Percentiles rank a stretch among this genome's conserved stretches.
phyloP scores from a whole-genome alignment of 257 asterid genomes.

The Haberlea rhodopensis region DNA sequence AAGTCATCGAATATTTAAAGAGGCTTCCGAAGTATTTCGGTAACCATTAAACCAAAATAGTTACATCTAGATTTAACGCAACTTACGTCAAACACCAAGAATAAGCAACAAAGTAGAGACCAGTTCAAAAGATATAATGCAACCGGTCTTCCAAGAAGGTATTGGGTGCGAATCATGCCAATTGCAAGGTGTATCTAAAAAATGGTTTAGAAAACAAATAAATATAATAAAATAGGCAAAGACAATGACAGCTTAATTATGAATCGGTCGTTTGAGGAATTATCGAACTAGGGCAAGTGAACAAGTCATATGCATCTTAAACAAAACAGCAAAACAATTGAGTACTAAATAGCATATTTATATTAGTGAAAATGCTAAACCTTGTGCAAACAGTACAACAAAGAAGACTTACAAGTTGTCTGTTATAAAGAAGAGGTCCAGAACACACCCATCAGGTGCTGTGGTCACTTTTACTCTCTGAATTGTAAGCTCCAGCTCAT shows the following conservation, averaged over 20 bases:
- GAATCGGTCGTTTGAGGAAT: neutral
- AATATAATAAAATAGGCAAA: slow-evolving; percentile 11
- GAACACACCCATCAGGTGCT: slow-evolving; percentile 68
- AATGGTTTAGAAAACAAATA: neutral
- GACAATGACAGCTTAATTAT: neutral
- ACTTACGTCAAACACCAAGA: neutral
- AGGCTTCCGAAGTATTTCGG: neutral
- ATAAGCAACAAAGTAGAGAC: neutral
- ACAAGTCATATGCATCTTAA: neutral
- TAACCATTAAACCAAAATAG: neutral
- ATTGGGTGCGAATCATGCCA: neutral
- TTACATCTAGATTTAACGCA: no score
- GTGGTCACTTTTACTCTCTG: slow-evolving; percentile 81
- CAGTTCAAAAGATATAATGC: slow-evolving; percentile 6
- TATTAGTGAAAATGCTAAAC: no score
- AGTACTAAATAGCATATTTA: neutral
- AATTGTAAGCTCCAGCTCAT: slow-evolving; percentile 65
- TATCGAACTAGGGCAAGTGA: neutral
- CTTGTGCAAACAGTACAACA: neutral
- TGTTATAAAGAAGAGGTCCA: slow-evolving; percentile 74
- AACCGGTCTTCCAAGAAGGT: neutral
- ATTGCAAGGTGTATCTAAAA: neutral
- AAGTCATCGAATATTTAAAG: slow-evolving; percentile 1
- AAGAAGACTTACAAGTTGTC: slow-evolving; percentile 62
- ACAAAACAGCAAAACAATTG: slow-evolving; percentile 4